A percentile compares a stretch with the other conserved stretches of the same genome.
Conservation (phyloP, 345 rosid species). For the Arabis hirsuta region DNA sequence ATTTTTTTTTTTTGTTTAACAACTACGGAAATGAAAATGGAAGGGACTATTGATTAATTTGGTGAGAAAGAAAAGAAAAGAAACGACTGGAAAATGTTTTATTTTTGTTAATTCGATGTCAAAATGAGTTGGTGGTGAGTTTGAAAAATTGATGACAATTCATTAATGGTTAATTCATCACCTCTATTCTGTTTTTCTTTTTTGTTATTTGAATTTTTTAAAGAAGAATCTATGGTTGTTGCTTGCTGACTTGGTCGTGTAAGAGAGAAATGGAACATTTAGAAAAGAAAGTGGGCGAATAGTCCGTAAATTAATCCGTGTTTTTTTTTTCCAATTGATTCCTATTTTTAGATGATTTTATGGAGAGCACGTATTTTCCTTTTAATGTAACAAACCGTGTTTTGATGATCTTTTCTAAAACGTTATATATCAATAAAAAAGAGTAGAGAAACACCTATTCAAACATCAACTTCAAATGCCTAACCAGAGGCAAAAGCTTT, state of each 20-base stretch:
- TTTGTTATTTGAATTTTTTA: neutral
- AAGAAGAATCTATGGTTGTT: slow-evolving; percentile 18
- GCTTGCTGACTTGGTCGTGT: slow-evolving; percentile 43
- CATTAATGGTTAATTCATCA: slow-evolving; percentile 25
- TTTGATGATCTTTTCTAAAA: slow-evolving; percentile 14
- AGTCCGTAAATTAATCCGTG: slow-evolving; percentile 39
- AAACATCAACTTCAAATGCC: slow-evolving; percentile 14
- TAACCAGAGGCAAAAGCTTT: slow-evolving; percentile 4
- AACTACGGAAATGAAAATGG: slow-evolving; percentile 18
- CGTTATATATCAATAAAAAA: slow-evolving; percentile 5
- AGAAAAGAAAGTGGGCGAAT: slow-evolving; percentile 41
- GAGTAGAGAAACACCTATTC: slow-evolving; percentile 26
- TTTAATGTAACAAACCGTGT: slow-evolving; percentile 31
- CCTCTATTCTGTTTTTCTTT: slow-evolving; percentile 13
- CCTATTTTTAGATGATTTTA: slow-evolving; percentile 29
- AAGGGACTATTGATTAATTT: slow-evolving; percentile 18
- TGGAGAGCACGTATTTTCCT: slow-evolving; percentile 43
- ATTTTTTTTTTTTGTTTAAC: neutral
- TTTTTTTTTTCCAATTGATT: slow-evolving; percentile 34
- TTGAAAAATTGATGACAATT: slow-evolving; percentile 32
- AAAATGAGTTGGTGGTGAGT: slow-evolving; percentile 39
- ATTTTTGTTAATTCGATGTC: slow-evolving; percentile 35
- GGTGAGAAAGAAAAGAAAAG: neutral
- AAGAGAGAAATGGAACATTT: slow-evolving; percentile 12
- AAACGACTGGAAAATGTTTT: slow-evolving; percentile 16